phyloP scores from a whole-genome alignment of 2,329 filamentous ascomycete genomes.

The Aspergillus texensis region DNA sequence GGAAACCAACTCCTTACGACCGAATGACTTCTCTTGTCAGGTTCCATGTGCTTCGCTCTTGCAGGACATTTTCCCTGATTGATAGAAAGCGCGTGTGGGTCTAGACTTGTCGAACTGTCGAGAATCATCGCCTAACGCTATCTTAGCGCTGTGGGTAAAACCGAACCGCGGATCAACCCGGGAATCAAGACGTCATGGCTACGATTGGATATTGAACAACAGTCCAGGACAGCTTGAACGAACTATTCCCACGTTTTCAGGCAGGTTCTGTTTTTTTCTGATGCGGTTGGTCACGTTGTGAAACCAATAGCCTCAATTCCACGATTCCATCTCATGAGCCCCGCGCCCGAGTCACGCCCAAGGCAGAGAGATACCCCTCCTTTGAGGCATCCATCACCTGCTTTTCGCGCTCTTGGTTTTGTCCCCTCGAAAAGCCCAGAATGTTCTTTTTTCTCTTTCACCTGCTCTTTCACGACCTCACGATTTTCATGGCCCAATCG shows the following conservation, averaged over 20 bases:
- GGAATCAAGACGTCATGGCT: conserved; percentile 15
- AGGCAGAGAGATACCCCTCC: not conserved
- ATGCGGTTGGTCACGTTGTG: conserved; percentile 3
- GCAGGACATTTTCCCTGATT: not conserved
- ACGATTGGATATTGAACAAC: conserved; percentile 2
- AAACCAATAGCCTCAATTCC: conserved; percentile 11
- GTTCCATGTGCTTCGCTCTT: conserved; percentile 6
- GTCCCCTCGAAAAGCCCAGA: conserved; percentile 18
- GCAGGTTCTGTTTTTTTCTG: conserved; percentile 7
- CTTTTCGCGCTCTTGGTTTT: not conserved
- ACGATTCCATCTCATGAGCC: conserved; percentile 9
- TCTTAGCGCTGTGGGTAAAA: conserved; percentile 14
- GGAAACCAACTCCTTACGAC: not conserved
- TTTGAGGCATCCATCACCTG: conserved; percentile 3
- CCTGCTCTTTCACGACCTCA: conserved; percentile 10
- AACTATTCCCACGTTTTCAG: conserved; percentile 1
- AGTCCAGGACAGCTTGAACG: not conserved
- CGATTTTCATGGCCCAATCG: conserved; percentile 20
- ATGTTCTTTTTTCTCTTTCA: conserved; percentile 17
- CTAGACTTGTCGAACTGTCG: conserved; percentile 14
- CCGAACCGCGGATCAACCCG: conserved; percentile 13
- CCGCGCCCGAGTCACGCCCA: conserved; percentile 5
- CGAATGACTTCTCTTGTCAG: not conserved
- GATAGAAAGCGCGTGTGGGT: not conserved
- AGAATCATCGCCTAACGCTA: conserved; percentile 14